A percentile compares a stretch with the other conserved stretches of the same genome.
These are phyloP conservation scores for Albizia julibrissin DNA, from an alignment of 306 rosid species.

Conservation along the genomic window DNA sequence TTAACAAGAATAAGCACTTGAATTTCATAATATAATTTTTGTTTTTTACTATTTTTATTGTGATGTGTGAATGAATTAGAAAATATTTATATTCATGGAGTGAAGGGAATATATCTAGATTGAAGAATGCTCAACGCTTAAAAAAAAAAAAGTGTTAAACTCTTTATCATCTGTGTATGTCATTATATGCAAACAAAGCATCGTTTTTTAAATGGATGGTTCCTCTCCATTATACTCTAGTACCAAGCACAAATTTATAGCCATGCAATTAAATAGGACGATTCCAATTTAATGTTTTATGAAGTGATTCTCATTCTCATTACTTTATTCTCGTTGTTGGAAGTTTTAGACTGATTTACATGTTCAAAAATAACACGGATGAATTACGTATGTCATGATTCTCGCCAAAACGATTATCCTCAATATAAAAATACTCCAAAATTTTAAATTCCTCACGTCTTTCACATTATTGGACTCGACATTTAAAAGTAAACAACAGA, in stretches of 20 bases:
- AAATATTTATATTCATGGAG: no score
- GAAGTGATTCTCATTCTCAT: neutral
- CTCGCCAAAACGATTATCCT: neutral
- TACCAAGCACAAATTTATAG: neutral
- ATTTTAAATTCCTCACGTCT: neutral
- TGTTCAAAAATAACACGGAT: neutral
- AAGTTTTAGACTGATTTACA: neutral
- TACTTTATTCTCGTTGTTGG: neutral
- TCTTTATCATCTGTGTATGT: neutral
- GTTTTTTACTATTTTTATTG: no score
- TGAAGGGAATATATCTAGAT: no score
- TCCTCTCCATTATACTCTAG: neutral
- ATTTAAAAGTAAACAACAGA: neutral
- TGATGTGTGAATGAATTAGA: no score
- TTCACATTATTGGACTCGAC: neutral
- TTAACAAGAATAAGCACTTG: no score
- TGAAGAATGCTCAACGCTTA: neutral
- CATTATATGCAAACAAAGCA: neutral
- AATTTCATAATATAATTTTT: no score
- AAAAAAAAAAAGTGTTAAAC: neutral
- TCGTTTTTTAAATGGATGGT: neutral
- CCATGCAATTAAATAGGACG: neutral
- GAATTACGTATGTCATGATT: neutral
- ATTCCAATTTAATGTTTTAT: no score
- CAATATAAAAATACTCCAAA: neutral